These are phyloP conservation scores for Alternaria longipes DNA, from an alignment of 2,329 filamentous ascomycete genomes.

Conservation along the genomic window DNA sequence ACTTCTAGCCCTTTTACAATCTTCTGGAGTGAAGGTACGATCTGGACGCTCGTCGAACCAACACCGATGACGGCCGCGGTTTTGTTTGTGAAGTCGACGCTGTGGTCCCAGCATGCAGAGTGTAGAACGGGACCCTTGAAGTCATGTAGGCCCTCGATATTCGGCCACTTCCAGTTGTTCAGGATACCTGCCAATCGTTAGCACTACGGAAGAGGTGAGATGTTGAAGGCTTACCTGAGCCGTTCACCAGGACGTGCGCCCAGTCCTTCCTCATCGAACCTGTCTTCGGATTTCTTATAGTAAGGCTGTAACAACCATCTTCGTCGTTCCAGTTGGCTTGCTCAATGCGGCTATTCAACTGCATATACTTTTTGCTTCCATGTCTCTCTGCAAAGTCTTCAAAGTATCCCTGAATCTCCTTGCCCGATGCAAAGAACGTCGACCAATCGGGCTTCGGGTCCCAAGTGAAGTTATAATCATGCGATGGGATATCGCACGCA, in stretches of 20 bases:
- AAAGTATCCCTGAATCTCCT: conserved; percentile 61
- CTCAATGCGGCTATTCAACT: conserved; percentile 57
- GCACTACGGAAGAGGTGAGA: conserved; percentile 31
- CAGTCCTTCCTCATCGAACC: conserved; percentile 46
- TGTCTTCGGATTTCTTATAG: conserved; percentile 47
- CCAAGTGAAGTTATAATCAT: conserved; percentile 72
- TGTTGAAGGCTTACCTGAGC: conserved; percentile 45
- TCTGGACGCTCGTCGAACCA: conserved; percentile 48
- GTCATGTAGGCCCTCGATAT: conserved; percentile 53
- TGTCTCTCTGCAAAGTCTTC: conserved; percentile 66
- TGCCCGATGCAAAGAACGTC: conserved; percentile 59
- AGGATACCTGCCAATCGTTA: conserved; percentile 53
- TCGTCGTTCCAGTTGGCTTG: conserved; percentile 57
- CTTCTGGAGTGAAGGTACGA: conserved; percentile 52
- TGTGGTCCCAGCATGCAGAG: conserved; percentile 55
- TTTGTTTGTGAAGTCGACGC: conserved; percentile 45
- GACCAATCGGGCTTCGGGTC: conserved; percentile 66
- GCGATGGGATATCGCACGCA: conserved; percentile 51
- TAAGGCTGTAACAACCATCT: conserved; percentile 52
- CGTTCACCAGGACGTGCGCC: conserved; percentile 56
- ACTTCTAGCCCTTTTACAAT: conserved; percentile 46
- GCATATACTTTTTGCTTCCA: conserved; percentile 59
- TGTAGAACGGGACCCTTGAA: conserved; percentile 58
- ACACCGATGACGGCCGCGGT: conserved; percentile 46
- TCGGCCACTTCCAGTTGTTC: conserved; percentile 57